Conservation (phyloP, 345 rosid genomes). For the Cardamine occulta region DNA sequence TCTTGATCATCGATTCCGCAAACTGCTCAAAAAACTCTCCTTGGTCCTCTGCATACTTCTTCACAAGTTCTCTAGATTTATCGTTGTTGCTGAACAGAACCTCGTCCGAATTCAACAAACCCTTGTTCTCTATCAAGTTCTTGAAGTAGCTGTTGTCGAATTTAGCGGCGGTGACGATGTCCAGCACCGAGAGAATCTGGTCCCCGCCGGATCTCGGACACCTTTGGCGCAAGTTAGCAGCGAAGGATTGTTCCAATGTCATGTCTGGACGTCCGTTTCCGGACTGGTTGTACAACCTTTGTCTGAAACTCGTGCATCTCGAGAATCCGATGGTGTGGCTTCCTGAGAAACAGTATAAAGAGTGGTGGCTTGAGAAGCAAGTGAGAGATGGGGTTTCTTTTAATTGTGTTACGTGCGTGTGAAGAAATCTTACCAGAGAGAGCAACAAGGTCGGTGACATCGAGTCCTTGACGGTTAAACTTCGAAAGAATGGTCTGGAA, state of each 20-base stretch:
- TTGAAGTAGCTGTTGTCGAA: slow-evolving; percentile 91
- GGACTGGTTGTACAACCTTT: slow-evolving; percentile 82
- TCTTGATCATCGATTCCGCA: slow-evolving; percentile 80
- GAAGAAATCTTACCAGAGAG: slow-evolving; percentile 64
- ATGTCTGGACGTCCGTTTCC: slow-evolving; percentile 77
- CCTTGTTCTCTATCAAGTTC: slow-evolving; percentile 67
- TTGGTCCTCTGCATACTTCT: slow-evolving; percentile 68
- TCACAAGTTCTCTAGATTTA: slow-evolving; percentile 63
- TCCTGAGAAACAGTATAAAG: slow-evolving; percentile 55
- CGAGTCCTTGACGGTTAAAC: slow-evolving; percentile 68
- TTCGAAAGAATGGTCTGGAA: slow-evolving; percentile 63
- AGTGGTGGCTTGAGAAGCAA: slow-evolving; percentile 12
- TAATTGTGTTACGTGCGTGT: too few species aligned
- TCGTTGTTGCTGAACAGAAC: slow-evolving; percentile 64
- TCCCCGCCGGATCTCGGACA: slow-evolving; percentile 79
- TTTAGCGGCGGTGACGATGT: slow-evolving; percentile 59
- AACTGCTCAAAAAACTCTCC: slow-evolving; percentile 74
- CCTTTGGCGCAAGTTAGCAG: slow-evolving; percentile 44
- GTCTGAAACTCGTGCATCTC: slow-evolving; percentile 83
- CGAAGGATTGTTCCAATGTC: slow-evolving; percentile 65
- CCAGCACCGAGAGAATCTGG: slow-evolving; percentile 66
- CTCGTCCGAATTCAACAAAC: slow-evolving; percentile 82
- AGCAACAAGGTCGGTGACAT: slow-evolving; percentile 72
- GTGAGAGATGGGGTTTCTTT: slow-evolving; percentile 4
- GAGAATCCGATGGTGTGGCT: slow-evolving; percentile 92